phyloP scores from a whole-genome alignment of 306 rosid species.

The Cicer chorassanicum region DNA sequence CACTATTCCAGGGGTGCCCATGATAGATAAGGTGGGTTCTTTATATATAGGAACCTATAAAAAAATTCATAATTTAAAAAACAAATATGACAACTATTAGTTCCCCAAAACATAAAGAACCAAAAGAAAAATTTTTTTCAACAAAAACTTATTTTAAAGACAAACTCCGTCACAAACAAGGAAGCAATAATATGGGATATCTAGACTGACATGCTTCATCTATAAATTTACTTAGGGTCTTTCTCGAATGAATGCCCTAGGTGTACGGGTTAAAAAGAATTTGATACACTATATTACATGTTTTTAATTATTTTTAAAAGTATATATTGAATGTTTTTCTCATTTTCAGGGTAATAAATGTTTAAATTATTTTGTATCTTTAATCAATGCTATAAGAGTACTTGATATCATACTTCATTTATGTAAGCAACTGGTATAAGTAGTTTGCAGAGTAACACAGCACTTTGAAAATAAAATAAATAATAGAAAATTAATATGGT shows the following conservation, averaged over 20 bases:
- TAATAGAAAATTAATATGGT: constrained; percentile 13
- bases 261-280: background rate
- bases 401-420: constrained; percentile 9
- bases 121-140: constrained; percentile 33
- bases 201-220: constrained; percentile 30
- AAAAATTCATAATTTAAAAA: constrained; percentile 39
- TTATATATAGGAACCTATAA: constrained; percentile 89
- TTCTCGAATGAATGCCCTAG: background rate
- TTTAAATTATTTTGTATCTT: background rate
- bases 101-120: constrained; percentile 41
- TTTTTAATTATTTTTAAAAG: background rate
- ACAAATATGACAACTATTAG: constrained; percentile 39
- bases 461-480: constrained; percentile 26
- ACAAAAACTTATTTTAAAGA: constrained; percentile 32
- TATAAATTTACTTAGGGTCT: constrained; percentile 30
- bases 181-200: constrained; percentile 20
- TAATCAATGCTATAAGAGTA: background rate
- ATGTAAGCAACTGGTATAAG: constrained; percentile 27
- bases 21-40: constrained; percentile 75
- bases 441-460: constrained; percentile 32
- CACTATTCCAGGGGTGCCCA: constrained; percentile 89
- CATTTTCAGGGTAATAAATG: constrained; percentile 18
- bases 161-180: constrained; percentile 20
- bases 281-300: background rate
- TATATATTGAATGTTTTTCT: background rate